phyloP scores from a whole-genome alignment of 768 basidiomycete species.

The Russula lepida region DNA sequence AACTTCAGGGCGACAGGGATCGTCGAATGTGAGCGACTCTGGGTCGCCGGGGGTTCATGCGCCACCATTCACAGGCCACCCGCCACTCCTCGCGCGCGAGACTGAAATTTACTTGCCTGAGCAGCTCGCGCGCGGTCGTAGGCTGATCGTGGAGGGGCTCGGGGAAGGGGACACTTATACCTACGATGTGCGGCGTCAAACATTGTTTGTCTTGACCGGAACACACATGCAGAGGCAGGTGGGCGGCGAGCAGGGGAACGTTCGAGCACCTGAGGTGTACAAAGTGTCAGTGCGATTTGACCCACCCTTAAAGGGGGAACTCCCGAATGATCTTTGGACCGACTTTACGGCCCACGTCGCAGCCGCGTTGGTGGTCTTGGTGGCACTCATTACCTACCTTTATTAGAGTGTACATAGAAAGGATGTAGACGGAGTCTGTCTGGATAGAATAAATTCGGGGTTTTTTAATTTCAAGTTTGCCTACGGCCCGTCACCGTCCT shows the following conservation, averaged over 20 bases:
- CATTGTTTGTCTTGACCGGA: constrained; percentile 52
- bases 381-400: constrained; percentile 26
- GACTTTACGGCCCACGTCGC: constrained; percentile 38
- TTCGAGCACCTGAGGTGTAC: constrained; percentile 28
- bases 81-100: constrained; percentile 41
- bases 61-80: constrained; percentile 37
- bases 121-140: constrained; percentile 46
- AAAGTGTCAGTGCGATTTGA: constrained; percentile 45
- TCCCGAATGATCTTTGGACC: constrained; percentile 56
- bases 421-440: not conserved
- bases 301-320: constrained; percentile 47
- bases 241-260: constrained; percentile 33
- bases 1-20: not conserved
- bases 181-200: constrained; percentile 63
- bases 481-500: no score
- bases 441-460: not conserved
- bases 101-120: constrained; percentile 83
- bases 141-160: constrained; percentile 52
- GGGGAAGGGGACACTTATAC: constrained; percentile 40
- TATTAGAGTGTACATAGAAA: not conserved
- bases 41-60: constrained; percentile 24
- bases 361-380: constrained; percentile 28
- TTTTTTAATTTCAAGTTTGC: no score
- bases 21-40: not conserved
- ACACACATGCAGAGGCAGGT: constrained; percentile 25